These are phyloP conservation scores for Drosera spatulata DNA, from an alignment of 179 eudicot genomes.

Conservation along the genomic window DNA sequence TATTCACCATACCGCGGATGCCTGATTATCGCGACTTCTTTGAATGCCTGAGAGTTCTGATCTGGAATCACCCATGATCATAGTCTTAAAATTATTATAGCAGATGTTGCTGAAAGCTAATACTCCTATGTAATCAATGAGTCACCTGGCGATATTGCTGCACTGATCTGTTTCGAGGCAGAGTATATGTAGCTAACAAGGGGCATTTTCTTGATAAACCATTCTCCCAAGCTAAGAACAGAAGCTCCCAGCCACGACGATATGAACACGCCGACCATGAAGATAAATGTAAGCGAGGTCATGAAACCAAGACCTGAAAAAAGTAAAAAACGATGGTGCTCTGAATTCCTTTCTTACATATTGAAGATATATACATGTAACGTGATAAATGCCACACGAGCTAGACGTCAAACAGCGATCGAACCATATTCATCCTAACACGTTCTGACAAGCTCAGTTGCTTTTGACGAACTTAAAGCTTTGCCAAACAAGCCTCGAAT, in stretches of 20 bases:
- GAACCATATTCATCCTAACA: too few relatives aligned
- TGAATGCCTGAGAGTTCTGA: constrained; percentile 57
- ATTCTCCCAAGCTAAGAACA: constrained; percentile 54
- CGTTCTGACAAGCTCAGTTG: too few relatives aligned
- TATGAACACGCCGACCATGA: constrained; percentile 71
- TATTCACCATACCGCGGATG: constrained; percentile 72
- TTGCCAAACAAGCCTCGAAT: too few relatives aligned
- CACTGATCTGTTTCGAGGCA: constrained; percentile 70
- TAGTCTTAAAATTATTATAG: neutral
- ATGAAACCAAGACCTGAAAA: constrained; percentile 58
- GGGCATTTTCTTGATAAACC: constrained; percentile 75
- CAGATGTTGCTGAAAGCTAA: too few relatives aligned
- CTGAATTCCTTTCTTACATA: too few relatives aligned
- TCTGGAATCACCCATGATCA: constrained; percentile 20
- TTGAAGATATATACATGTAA: too few relatives aligned
- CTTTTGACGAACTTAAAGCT: too few relatives aligned
- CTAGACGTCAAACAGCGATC: too few relatives aligned
- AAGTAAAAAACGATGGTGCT: neutral
- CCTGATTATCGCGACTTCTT: constrained; percentile 67
- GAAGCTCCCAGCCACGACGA: constrained; percentile 83
- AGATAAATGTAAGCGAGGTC: constrained; percentile 62
- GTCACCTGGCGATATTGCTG: constrained; percentile 69
- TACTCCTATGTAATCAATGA: neutral
- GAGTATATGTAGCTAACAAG: constrained; percentile 57
- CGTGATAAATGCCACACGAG: too few relatives aligned